A percentile compares a stretch with the other conserved stretches of the same genome.
phyloP scores from a whole-genome alignment of 129 eudicot genomes.

The Saussurea involucrata region DNA sequence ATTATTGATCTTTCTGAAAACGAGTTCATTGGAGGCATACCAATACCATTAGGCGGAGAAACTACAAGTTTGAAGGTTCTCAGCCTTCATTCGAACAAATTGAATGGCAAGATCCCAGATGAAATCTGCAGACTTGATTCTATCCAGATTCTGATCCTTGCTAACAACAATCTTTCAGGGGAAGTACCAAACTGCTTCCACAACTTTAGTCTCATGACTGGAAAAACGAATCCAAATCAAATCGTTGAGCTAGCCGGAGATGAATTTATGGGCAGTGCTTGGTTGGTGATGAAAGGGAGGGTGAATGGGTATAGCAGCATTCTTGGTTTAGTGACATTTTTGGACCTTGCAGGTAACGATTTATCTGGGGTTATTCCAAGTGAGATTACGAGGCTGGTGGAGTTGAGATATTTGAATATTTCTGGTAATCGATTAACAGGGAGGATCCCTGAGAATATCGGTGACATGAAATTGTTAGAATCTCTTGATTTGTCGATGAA shows the following conservation, averaged over 20 bases:
- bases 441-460: constrained; percentile 34
- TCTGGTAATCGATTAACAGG: constrained; percentile 36
- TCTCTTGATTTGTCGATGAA: constrained; percentile 38
- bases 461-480: constrained; percentile 36
- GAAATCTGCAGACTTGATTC: constrained; percentile 36
- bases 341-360: constrained; percentile 37
- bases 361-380: constrained; percentile 31
- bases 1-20: constrained; percentile 33
- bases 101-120: constrained; percentile 32
- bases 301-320: constrained; percentile 21
- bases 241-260: not conserved
- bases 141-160: constrained; percentile 40
- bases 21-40: constrained; percentile 26
- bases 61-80: constrained; percentile 18
- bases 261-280: constrained; percentile 19
- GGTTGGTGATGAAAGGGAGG: constrained; percentile 25
- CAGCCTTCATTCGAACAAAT: constrained; percentile 28
- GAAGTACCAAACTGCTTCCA: constrained; percentile 34
- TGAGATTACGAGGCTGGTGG: constrained; percentile 23
- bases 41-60: constrained; percentile 19
- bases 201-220: constrained; percentile 32
- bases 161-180: constrained; percentile 40
- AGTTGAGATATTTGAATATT: constrained; percentile 25
- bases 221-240: not conserved
- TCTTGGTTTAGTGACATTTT: constrained; percentile 15